These are phyloP conservation scores for Phytophthora brassicae DNA, from an alignment of 352 stramenopile species.

Conservation along the genomic window DNA sequence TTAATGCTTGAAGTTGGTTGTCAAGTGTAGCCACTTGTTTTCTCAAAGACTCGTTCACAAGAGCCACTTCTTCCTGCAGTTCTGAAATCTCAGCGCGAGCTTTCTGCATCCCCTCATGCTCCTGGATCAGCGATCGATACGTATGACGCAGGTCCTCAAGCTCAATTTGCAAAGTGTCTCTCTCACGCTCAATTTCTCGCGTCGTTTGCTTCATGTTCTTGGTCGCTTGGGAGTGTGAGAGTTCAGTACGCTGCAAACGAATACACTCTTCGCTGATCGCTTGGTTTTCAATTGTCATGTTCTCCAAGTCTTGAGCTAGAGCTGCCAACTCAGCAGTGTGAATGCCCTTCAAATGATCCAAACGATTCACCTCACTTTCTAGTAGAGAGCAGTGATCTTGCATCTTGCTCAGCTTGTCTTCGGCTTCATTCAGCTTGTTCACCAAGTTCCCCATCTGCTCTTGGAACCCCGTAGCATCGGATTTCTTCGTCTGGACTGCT, in stretches of 20 bases:
- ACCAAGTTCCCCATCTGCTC: constrained; percentile 60
- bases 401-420: constrained; percentile 48
- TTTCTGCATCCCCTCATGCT: constrained; percentile 72
- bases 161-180: constrained; percentile 74
- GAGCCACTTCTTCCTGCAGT: constrained; percentile 56
- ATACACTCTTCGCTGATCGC: constrained; percentile 81
- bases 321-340: constrained; percentile 62
- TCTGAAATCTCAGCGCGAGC: constrained; percentile 53
- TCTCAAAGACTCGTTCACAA: constrained; percentile 69
- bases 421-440: constrained; percentile 56
- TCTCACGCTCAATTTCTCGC: constrained; percentile 62
- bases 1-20: constrained; percentile 55
- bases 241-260: constrained; percentile 54
- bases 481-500: constrained; percentile 34
- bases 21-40: constrained; percentile 56
- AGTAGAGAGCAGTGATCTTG: constrained; percentile 45
- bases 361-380: constrained; percentile 52
- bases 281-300: constrained; percentile 89
- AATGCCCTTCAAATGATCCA: constrained; percentile 70
- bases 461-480: constrained; percentile 44
- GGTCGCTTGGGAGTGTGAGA: constrained; percentile 52
- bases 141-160: constrained; percentile 75
- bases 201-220: constrained; percentile 58
- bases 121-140: constrained; percentile 71
- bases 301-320: constrained; percentile 78